Percentiles rank a stretch among this genome's conserved stretches.
Conservation (phyloP, 2,329 filamentous ascomycete genomes). For the Zasmidium citrigriseum region DNA sequence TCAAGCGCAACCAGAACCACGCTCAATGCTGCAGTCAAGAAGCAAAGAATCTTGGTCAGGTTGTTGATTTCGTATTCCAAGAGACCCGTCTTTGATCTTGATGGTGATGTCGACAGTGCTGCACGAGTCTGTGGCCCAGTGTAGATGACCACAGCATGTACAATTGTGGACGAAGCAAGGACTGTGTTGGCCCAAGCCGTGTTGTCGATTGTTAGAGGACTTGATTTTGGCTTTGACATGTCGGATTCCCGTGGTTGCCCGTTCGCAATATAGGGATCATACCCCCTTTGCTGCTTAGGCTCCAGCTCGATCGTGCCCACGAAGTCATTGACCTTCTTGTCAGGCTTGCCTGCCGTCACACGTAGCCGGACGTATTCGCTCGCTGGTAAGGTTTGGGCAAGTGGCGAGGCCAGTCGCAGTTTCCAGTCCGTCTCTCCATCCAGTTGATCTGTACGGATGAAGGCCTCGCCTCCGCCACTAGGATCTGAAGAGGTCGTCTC, state of each 20-base stretch:
- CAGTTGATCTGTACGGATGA: constrained; percentile 94
- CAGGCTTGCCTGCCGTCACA: constrained; percentile 84
- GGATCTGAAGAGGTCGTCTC: constrained; percentile 37
- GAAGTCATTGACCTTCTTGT: constrained; percentile 93
- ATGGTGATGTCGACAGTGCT: constrained; percentile 86
- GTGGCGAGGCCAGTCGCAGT: constrained; percentile 78
- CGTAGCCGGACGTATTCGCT: constrained; percentile 67
- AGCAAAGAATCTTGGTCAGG: constrained; percentile 91
- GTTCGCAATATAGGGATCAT: constrained; percentile 42
- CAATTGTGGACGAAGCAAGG: constrained; percentile 86
- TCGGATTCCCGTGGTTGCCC: constrained; percentile 5
- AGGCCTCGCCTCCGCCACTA: constrained; percentile 75
- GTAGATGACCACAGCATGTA: constrained; percentile 88
- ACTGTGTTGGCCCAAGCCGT: constrained; percentile 99
- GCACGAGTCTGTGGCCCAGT: constrained; percentile 93
- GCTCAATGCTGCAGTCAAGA: constrained; percentile 81
- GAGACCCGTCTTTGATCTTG: constrained; percentile 89
- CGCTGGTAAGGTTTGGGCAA: constrained; percentile 76
- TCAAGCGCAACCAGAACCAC: constrained; percentile 85
- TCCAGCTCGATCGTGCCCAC: constrained; percentile 81
- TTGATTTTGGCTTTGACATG: constrained; percentile 45
- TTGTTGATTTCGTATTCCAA: constrained; percentile 97
- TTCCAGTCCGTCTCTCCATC: constrained; percentile 99
- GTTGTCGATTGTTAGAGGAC: constrained; percentile 88
- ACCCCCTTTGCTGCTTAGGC: constrained; percentile 52